Base-by-base conservation (phyloP, 306 rosid genomes). In the Ormosia emarginata region DNA sequence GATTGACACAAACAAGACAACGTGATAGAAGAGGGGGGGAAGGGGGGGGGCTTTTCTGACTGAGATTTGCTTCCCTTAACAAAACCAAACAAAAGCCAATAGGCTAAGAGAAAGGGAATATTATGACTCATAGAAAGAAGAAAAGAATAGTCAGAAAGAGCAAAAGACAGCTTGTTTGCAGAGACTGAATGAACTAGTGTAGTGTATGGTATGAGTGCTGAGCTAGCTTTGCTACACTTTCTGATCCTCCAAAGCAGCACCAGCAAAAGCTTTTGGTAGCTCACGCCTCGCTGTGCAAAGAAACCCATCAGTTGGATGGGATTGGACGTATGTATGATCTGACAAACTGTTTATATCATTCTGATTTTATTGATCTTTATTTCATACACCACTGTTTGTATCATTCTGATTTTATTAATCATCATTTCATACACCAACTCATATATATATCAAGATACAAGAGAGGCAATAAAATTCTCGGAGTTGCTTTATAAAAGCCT, bases 1-100 rank as follows among this genome's bases (percentile, higher is more conserved):
- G 90, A 85, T 92, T 92, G 97, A 94, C 91, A 87, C 63, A 0
- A 90, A 94, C 98, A 90, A 94, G 79, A 90, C 98, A 85, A 72
- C 81, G 83, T 65, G 79, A 71, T 56, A 78, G 87, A 64, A 78
- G 86, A 78, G 74, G 33, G 56, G 53, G 78, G 43, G 46, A 2
- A 46, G 47, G 13, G 52, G 86, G 53, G 80, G 82, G 83, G 81
- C 85, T 61, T 56, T 66, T 86, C 97, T 89, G 93, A 92, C 95
- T 90, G 74, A 83, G 92, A 89, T 88, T 89, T 88, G 86, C 83
- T 84, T 80, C 91, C 84, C 89, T 80, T 83, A 81, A 88, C 88
- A 85, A 88, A 90, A 89, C 85, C 86, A 88, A 89, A 81, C 87
- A 85, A 87, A 66, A 82, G 79, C 88, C 87, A 88, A 79, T 69